Conservation (phyloP, 2,329 filamentous ascomycete genomes). For the Colletotrichum navitas region DNA sequence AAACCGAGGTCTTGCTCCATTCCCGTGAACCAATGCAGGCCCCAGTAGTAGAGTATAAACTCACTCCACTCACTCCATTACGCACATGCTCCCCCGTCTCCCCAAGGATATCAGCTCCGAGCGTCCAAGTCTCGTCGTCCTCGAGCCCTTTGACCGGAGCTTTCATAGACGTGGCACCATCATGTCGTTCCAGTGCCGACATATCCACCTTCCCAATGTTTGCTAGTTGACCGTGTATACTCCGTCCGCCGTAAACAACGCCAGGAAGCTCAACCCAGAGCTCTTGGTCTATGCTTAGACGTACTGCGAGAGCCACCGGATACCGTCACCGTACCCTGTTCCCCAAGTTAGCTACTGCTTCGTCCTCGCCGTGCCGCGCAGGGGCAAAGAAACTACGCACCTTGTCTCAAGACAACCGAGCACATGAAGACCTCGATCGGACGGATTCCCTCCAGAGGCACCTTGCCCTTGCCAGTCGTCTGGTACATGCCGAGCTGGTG, state of each 20-base stretch:
- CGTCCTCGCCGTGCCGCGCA: not conserved
- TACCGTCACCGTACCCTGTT: constrained; percentile 85
- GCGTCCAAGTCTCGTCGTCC: constrained; percentile 2
- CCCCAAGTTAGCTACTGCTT: constrained; percentile 38
- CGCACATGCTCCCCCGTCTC: constrained; percentile 17
- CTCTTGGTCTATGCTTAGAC: constrained; percentile 67
- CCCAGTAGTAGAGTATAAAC: constrained; percentile 21
- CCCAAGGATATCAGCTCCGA: constrained; percentile 25
- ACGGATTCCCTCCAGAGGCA: constrained; percentile 89
- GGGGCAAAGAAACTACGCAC: constrained; percentile 57
- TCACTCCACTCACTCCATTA: constrained; percentile 31
- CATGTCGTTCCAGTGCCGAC: constrained; percentile 28
- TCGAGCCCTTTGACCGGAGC: constrained; percentile 25
- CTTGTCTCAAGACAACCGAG: constrained; percentile 98
- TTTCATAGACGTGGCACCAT: constrained; percentile 35
- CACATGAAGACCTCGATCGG: constrained; percentile 99
- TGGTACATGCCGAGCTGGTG: constrained; percentile 94
- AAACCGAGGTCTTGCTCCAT: not conserved
- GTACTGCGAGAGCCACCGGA: constrained; percentile 93
- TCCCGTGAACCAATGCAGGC: constrained; percentile 7
- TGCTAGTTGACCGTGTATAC: constrained; percentile 28
- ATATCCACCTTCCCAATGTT: constrained; percentile 20
- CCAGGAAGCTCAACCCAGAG: constrained; percentile 24
- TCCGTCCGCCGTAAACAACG: constrained; percentile 33
- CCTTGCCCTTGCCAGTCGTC: constrained; percentile 96